Evolutionary conservation across 2,329 filamentous ascomycete species (phyloP).

Genomic region (Diaporthe citriasiana): DNA sequence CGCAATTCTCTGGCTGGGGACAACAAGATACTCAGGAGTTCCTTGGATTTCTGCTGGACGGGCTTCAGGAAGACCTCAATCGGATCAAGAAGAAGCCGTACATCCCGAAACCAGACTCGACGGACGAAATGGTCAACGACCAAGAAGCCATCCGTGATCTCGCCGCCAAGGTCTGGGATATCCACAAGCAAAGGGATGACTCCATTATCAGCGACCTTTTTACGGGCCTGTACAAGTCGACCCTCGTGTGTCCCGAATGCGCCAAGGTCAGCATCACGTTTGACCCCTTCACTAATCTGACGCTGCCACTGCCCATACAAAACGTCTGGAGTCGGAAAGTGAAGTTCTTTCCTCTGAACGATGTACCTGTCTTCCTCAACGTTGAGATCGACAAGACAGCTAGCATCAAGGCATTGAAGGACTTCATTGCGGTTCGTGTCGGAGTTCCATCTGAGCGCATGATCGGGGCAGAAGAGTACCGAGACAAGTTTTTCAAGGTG

Average conservation of each 20-base stretch:
- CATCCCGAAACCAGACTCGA: constrained; percentile 97
- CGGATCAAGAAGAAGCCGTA: constrained; percentile 96
- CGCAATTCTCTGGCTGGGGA: constrained; percentile 91
- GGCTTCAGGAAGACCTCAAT: constrained; percentile 94
- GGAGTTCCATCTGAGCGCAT: constrained; percentile 75
- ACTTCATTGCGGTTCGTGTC: constrained; percentile 76
- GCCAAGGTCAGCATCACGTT: constrained; percentile 98
- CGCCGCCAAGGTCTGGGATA: constrained; percentile 90
- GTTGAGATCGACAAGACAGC: constrained; percentile 86
- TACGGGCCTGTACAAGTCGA: constrained; percentile 98
- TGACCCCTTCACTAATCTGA: constrained; percentile 96
- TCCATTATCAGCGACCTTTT: constrained; percentile 97
- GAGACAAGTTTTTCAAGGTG: constrained; percentile 86
- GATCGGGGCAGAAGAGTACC: constrained; percentile 88
- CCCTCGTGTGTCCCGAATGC: constrained; percentile 90
- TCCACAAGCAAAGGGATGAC: constrained; percentile 92
- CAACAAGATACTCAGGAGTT: constrained; percentile 99
- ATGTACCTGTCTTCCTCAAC: constrained; percentile 77
- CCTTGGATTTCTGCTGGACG: constrained; percentile 93
- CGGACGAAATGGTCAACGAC: constrained; percentile 93
- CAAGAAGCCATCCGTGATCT: constrained; percentile 84
- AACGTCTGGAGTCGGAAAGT: constrained; percentile 83
- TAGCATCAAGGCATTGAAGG: constrained; percentile 77
- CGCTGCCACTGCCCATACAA: constrained; percentile 89
- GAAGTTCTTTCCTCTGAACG: constrained; percentile 82